Base-by-base conservation (phyloP, 495 filamentous ascomycete species). In the Recurvomyces mirabilis region DNA sequence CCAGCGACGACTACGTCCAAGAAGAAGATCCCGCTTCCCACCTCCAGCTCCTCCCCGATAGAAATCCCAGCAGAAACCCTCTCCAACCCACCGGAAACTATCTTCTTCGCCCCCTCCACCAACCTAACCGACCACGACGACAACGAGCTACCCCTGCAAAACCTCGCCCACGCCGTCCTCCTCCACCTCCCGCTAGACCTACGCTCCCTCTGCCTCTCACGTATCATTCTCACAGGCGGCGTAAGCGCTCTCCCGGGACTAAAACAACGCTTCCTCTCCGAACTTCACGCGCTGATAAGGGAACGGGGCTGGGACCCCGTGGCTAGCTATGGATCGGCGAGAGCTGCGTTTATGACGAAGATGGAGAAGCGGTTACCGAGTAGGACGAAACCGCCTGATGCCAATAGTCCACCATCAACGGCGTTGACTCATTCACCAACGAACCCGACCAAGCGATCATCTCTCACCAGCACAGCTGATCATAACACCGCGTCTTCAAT, bases 191-290 rank as follows among this genome's bases (percentile, higher is more conserved):
- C 87, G 0, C 65, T 87, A 2, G 91, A 98, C 64, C 75, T 84
- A 17, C 78, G 91, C 18, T 77, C 79, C 0, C 64, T 79, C 7
- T 94, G 87, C 61, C 91, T 95, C 84, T 77, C 87, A 5, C 82
- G 89, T 38, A 86, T 98, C 40, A 71, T 94, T 4, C 78, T 96
- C 56, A 81, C 81, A 0, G 91, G 91, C 26, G 87, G 87, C 5
- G 80, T 81, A 35, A 77, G 87, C 28, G 72, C 75, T 18, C 79
- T 96, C 11, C 73, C 84, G 1, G 91, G 91, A 4, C 65, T 98
- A 1, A 87, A 85, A 54, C 64, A 66, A n/a, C 77, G 91, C 6
- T 71, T 94, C 22, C 64, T 95, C 14, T 68, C 77, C 20, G 89
- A 98, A 50, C 69, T 96, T 0, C 68, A 68, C 5, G 48, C 58